Percentiles rank a stretch among this genome's conserved stretches.
Evolutionary conservation across 2,329 filamentous ascomycete genomes (phyloP).

Genomic region (Diaporthe amygdali): DNA sequence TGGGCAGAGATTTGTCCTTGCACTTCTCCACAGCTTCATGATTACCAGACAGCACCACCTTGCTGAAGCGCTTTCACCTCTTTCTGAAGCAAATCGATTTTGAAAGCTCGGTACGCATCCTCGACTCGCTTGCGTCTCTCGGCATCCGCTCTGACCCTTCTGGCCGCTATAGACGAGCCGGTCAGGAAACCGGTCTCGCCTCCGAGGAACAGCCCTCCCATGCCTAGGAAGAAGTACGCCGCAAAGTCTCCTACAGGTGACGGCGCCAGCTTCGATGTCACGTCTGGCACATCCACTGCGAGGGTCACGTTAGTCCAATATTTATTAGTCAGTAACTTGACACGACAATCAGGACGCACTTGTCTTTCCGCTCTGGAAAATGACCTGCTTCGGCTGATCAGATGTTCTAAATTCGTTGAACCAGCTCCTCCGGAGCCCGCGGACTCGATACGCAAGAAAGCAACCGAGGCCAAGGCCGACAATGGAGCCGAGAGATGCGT

Average conservation of each 20-base stretch:
- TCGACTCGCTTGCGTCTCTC: slow-evolving; percentile 63
- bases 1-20: neutral
- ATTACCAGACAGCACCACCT: neutral
- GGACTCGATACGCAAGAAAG: slow-evolving; percentile 61
- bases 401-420: slow-evolving; percentile 65
- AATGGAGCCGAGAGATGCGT: slow-evolving; percentile 63
- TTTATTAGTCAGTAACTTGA: too few species aligned
- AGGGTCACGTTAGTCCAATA: neutral
- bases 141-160: slow-evolving; percentile 57
- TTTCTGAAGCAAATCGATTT: slow-evolving; percentile 65
- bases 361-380: slow-evolving; percentile 65
- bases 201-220: slow-evolving; percentile 67
- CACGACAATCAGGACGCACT: slow-evolving; percentile 41
- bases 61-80: slow-evolving; percentile 61
- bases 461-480: slow-evolving; percentile 65
- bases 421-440: slow-evolving; percentile 59
- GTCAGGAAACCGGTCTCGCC: slow-evolving; percentile 67
- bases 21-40: neutral
- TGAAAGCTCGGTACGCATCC: slow-evolving; percentile 66
- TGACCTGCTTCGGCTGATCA: slow-evolving; percentile 66
- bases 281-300: slow-evolving; percentile 64
- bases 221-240: slow-evolving; percentile 66
- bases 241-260: slow-evolving; percentile 63
- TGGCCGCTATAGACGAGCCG: slow-evolving; percentile 59
- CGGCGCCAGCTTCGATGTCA: slow-evolving; percentile 62